Evolutionary conservation across 2,329 filamentous ascomycete species (phyloP).

Genomic region (Nothophoma quercina): DNA sequence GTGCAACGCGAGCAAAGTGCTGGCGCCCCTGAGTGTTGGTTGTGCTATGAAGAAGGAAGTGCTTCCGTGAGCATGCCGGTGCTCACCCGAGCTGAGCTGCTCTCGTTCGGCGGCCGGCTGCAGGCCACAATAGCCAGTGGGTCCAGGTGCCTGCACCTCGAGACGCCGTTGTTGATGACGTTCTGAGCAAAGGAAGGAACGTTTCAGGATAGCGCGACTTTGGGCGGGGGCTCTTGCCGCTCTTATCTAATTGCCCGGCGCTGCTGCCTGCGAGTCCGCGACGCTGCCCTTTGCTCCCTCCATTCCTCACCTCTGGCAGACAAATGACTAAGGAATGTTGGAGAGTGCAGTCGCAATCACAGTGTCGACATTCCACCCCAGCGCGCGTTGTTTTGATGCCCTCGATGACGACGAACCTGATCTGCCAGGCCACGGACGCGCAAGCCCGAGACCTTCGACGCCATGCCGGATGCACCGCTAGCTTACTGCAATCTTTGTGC

Average conservation of each 20-base stretch:
- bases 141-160: conserved; percentile 12
- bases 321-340: neutral
- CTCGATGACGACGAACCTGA: conserved; percentile 27
- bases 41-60: neutral
- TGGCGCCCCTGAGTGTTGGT: neutral
- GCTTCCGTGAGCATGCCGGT: neutral
- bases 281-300: neutral
- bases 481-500: conserved; percentile 12
- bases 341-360: neutral
- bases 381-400: conserved; percentile 17
- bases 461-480: conserved; percentile 10
- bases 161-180: conserved; percentile 20
- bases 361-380: conserved; percentile 7
- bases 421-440: conserved; percentile 25
- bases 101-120: neutral
- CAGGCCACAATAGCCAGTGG: neutral
- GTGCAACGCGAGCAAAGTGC: conserved; percentile 2
- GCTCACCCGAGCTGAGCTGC: neutral
- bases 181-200: conserved; percentile 13
- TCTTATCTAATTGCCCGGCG: conserved; percentile 13
- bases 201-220: conserved; percentile 29
- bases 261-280: neutral
- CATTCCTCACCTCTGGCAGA: neutral
- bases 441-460: conserved; percentile 3
- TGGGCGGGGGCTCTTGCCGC: conserved; percentile 21